Conservation (phyloP, 805 yeast genomes). For the Clavispora fructus region DNA sequence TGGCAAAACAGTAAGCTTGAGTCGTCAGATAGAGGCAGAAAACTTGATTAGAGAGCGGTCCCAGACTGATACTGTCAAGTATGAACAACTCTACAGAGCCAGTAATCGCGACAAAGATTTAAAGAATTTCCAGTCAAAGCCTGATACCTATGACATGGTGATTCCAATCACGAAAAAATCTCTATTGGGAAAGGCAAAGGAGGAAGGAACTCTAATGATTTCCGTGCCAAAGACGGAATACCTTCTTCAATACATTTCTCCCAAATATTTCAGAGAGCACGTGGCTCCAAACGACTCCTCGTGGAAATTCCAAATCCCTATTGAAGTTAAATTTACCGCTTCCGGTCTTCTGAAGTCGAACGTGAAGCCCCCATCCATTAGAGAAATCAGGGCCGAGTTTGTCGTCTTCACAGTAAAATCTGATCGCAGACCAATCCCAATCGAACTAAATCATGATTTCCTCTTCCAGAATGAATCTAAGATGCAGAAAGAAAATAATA, state of each 20-base stretch:
- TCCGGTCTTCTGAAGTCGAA: slow-evolving; percentile 13
- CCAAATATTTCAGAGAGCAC: slow-evolving; percentile 13
- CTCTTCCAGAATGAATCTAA: slow-evolving; percentile 24
- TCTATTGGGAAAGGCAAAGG: slow-evolving; percentile 25
- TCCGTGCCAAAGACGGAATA: slow-evolving; percentile 29
- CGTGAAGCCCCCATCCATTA: slow-evolving; percentile 21
- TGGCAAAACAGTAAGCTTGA: neutral
- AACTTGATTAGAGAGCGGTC: neutral
- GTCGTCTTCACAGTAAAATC: slow-evolving; percentile 27
- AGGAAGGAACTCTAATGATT: slow-evolving; percentile 28
- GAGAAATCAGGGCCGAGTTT: slow-evolving; percentile 25
- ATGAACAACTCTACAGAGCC: slow-evolving; percentile 13
- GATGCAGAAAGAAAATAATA: neutral
- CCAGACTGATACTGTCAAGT: slow-evolving; percentile 5
- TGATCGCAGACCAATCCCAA: slow-evolving; percentile 28
- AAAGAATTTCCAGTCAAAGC: neutral
- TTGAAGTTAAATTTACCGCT: slow-evolving; percentile 24
- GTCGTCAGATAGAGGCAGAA: neutral
- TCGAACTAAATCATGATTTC: slow-evolving; percentile 32
- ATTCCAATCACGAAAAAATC: slow-evolving; percentile 26
- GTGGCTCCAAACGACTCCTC: slow-evolving; percentile 3
- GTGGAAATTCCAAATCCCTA: slow-evolving; percentile 24
- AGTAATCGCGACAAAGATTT: neutral
- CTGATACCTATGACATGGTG: slow-evolving; percentile 22
- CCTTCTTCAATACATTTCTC: slow-evolving; percentile 20